Evolutionary conservation across 1,284 basidiomycete genomes (phyloP).

Genomic region (Ganoderma multipileum): DNA sequence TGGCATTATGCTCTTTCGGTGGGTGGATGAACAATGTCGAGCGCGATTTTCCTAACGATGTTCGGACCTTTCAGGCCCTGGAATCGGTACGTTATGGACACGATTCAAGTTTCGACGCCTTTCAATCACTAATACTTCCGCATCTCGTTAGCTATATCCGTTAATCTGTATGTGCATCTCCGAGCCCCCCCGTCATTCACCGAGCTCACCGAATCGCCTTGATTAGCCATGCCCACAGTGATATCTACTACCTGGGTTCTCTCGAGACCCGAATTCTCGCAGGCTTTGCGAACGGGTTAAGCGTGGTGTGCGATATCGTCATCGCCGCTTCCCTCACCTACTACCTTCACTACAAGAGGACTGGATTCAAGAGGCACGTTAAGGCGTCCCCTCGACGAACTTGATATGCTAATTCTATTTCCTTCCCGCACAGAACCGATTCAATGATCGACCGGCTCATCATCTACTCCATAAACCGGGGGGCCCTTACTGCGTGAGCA

Average conservation of each 20-base stretch:
- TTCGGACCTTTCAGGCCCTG: background rate
- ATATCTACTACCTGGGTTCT: background rate
- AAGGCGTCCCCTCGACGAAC: background rate
- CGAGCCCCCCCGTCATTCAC: background rate
- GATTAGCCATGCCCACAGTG: background rate
- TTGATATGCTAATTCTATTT: background rate
- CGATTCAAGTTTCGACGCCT: background rate
- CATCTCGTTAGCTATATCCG: background rate
- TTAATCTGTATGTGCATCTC: background rate
- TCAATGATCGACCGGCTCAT: background rate
- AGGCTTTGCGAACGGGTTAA: conserved; percentile 3
- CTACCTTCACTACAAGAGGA: background rate
- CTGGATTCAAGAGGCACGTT: conserved; percentile 1
- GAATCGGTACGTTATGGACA: background rate
- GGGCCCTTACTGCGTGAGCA: background rate
- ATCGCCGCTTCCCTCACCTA: background rate
- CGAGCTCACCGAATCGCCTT: background rate
- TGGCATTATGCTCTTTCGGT: background rate
- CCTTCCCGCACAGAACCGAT: background rate
- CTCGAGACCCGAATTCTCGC: background rate
- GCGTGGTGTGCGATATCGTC: background rate
- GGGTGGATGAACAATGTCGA: background rate
- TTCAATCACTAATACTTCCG: background rate
- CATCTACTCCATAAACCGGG: background rate
- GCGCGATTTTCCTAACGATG: background rate